These are phyloP conservation scores for Diaporthe vexans DNA, from an alignment of 2,329 filamentous ascomycete genomes.

Conservation along the genomic window DNA sequence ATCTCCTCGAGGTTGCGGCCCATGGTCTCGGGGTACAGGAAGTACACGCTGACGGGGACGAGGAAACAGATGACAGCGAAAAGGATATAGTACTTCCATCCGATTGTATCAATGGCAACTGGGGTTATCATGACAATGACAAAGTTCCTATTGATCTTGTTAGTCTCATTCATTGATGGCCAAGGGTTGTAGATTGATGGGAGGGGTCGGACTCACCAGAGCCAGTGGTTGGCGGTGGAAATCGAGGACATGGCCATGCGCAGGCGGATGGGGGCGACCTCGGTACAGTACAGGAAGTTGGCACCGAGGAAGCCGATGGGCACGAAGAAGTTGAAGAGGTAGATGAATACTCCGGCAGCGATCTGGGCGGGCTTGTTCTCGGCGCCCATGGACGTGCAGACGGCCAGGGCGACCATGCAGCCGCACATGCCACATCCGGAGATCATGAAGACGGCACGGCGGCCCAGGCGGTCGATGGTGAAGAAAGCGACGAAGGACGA, in stretches of 20 bases:
- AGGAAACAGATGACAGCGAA: constrained; percentile 61
- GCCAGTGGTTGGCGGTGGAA: constrained; percentile 68
- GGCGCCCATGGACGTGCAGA: constrained; percentile 63
- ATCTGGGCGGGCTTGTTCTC: constrained; percentile 62
- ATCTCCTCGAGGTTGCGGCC: constrained; percentile 63
- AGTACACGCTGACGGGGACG: constrained; percentile 60
- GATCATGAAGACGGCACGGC: constrained; percentile 65
- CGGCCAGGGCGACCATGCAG: constrained; percentile 68
- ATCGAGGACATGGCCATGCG: constrained; percentile 69
- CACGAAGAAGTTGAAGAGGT: constrained; percentile 72
- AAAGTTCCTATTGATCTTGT: constrained; percentile 53
- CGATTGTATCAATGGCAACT: constrained; percentile 64
- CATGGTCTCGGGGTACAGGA: constrained; percentile 65
- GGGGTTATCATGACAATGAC: constrained; percentile 61
- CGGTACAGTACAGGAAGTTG: constrained; percentile 72
- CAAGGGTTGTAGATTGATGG: neutral
- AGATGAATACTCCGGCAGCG: constrained; percentile 68
- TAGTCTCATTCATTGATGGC: neutral
- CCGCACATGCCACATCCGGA: constrained; percentile 65
- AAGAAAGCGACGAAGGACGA: constrained; percentile 64
- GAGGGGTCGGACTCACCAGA: constrained; percentile 53
- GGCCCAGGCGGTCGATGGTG: constrained; percentile 65
- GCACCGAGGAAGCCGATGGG: constrained; percentile 71
- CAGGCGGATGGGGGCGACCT: constrained; percentile 66
- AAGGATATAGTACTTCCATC: constrained; percentile 66